phyloP scores from a whole-genome alignment of 305 asterid genomes.

The Caryopteris hybrid region DNA sequence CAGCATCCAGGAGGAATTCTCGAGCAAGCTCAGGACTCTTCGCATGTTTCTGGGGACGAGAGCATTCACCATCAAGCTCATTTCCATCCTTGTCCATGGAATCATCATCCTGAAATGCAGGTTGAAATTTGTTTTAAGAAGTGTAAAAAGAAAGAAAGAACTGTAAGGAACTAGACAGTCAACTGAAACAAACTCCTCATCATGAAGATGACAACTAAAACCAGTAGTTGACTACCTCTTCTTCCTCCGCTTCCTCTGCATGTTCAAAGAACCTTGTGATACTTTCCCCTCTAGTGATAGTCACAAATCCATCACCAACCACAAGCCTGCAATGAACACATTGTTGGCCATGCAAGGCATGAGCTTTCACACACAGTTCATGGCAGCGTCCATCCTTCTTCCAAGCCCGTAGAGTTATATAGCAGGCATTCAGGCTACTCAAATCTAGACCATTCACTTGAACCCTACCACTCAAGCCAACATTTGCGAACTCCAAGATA shows the following conservation, averaged over 20 bases:
- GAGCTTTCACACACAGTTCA: constrained; percentile 91
- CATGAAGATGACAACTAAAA: background rate
- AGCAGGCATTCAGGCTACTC: constrained; percentile 73
- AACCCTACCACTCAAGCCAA: constrained; percentile 80
- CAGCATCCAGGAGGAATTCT: constrained; percentile 98
- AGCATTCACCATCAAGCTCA: constrained; percentile 90
- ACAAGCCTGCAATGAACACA: constrained; percentile 96
- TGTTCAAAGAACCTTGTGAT: constrained; percentile 90
- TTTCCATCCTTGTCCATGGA: constrained; percentile 97
- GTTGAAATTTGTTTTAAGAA: background rate
- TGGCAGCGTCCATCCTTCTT: constrained; percentile 82
- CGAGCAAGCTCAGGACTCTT: constrained; percentile 99
- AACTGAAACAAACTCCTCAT: background rate
- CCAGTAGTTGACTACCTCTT: constrained; percentile 57
- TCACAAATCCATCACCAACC: constrained; percentile 88
- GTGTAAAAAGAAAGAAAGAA: constrained; percentile 1
- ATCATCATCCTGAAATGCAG: constrained; percentile 76
- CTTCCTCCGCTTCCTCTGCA: constrained; percentile 99
- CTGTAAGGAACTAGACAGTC: constrained; percentile 16
- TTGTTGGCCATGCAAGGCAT: constrained; percentile 86
- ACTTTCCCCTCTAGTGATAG: constrained; percentile 73
- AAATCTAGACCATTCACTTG: constrained; percentile 86
- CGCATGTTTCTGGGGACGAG: constrained; percentile 99
- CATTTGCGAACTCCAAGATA: constrained; percentile 83
- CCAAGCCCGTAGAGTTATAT: constrained; percentile 90